phyloP scores from a whole-genome alignment of 306 rosid species.

The Herpetospermum pedunculosum region DNA sequence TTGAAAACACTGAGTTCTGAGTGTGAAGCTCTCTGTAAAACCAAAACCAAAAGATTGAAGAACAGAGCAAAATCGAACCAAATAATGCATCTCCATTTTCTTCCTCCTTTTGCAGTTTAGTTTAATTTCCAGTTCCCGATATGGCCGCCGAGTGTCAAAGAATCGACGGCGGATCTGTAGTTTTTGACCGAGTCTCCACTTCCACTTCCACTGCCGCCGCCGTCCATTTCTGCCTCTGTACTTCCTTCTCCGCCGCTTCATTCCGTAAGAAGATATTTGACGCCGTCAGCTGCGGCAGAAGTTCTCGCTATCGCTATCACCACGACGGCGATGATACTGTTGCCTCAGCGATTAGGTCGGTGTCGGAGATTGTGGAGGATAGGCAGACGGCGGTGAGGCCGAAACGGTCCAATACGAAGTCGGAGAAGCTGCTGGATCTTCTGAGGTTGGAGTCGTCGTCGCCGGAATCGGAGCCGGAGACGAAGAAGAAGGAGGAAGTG shows the following conservation, averaged over 20 bases:
- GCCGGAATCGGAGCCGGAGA: constrained; percentile 37
- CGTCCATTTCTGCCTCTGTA: constrained; percentile 44
- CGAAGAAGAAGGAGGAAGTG: constrained; percentile 50
- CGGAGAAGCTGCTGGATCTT: constrained; percentile 81
- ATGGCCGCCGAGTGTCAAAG: constrained; percentile 85
- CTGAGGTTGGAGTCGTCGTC: constrained; percentile 36
- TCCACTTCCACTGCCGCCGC: constrained; percentile 9
- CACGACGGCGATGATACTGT: neutral
- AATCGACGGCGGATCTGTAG: constrained; percentile 47
- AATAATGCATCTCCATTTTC: neutral
- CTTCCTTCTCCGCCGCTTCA: constrained; percentile 41
- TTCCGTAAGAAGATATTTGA: constrained; percentile 56
- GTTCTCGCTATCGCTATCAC: constrained; percentile 37
- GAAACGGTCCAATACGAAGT: constrained; percentile 17
- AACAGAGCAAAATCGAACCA: neutral
- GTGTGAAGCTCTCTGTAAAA: neutral
- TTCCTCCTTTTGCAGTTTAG: constrained; percentile 39
- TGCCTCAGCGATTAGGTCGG: constrained; percentile 13
- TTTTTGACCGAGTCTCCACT: constrained; percentile 33
- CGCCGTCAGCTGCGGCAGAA: constrained; percentile 83
- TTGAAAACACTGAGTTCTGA: neutral
- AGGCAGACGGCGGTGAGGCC: constrained; percentile 9
- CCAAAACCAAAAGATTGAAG: neutral
- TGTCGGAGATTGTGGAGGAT: constrained; percentile 9
- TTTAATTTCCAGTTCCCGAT: constrained; percentile 1